These are phyloP conservation scores for Alectoria sarmentosa DNA, from an alignment of 495 filamentous ascomycete genomes.

Conservation along the genomic window DNA sequence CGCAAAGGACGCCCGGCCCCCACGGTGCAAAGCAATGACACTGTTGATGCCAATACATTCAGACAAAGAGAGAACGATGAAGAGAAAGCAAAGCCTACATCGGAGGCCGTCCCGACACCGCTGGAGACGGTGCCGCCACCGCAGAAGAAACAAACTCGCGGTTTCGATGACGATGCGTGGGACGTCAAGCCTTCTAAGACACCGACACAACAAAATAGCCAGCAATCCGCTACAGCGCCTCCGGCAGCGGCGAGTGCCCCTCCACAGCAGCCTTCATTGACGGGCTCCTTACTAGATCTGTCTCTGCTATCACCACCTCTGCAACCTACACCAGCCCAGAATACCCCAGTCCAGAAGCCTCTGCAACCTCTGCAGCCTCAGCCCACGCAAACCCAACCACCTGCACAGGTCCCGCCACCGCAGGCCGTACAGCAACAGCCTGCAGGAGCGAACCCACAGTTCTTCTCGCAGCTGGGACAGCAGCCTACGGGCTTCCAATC, in stretches of 20 bases:
- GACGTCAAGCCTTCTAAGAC: conserved; percentile 87
- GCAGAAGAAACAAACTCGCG: conserved; percentile 39
- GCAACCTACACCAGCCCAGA: conserved; percentile 60
- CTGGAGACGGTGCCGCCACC: conserved; percentile 41
- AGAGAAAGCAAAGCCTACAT: conserved; percentile 39
- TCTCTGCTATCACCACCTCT: conserved; percentile 69
- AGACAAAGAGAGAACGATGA: conserved; percentile 47
- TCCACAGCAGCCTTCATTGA: conserved; percentile 45
- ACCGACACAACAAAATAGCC: conserved; percentile 30
- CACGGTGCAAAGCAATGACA: conserved; percentile 72
- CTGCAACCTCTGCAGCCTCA: conserved; percentile 33
- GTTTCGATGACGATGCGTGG: conserved; percentile 98
- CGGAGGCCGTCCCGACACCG: conserved; percentile 36
- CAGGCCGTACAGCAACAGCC: conserved; percentile 35
- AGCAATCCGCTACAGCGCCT: conserved; percentile 25
- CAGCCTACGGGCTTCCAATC: conserved; percentile 30
- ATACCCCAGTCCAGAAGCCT: conserved; percentile 36
- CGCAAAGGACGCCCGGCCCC: conserved; percentile 85
- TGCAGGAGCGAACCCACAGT: conserved; percentile 40
- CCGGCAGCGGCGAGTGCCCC: conserved; percentile 28
- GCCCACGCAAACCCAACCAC: conserved; percentile 38
- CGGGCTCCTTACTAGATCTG: conserved; percentile 71
- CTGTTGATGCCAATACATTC: conserved; percentile 82
- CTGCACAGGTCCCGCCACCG: conserved; percentile 41
- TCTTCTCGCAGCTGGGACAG: conserved; percentile 37